A percentile compares a stretch with the other conserved stretches of the same genome.
Conservation (phyloP, 2,329 filamentous ascomycete species). For the Colletotrichum echinochloae region DNA sequence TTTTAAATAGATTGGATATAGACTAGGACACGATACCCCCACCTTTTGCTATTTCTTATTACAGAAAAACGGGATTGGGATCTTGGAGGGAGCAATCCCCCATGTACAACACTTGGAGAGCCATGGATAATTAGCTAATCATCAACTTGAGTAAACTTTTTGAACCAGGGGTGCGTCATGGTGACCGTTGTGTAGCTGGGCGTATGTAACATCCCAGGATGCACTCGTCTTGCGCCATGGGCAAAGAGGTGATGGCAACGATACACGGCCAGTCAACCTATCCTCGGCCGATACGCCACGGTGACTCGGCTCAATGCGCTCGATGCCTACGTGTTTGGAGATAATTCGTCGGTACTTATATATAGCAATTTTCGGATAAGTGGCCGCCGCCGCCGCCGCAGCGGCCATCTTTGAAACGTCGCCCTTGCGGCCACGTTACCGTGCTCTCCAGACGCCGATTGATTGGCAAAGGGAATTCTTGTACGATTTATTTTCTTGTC, state of each 20-base stretch:
- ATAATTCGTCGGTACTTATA: no score
- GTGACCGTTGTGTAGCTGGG: no score
- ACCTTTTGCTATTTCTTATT: neutral
- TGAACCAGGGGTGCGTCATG: no score
- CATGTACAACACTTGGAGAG: neutral
- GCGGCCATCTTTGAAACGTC: no score
- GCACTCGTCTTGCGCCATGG: neutral
- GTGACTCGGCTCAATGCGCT: no score
- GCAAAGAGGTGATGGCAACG: neutral
- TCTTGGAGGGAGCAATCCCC: neutral
- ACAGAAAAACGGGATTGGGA: conserved; percentile 9
- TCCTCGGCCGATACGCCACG: neutral
- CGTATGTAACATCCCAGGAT: neutral
- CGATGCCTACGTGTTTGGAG: no score
- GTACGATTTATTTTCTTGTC: neutral
- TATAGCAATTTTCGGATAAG: no score
- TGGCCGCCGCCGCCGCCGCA: no score
- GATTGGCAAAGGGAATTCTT: neutral
- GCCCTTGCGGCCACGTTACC: no score
- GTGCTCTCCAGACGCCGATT: neutral
- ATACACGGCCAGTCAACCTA: neutral
- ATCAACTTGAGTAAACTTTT: neutral
- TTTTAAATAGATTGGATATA: conserved; percentile 28
- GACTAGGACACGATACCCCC: conserved; percentile 38
- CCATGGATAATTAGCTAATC: no score